Conservation (phyloP, 2,329 filamentous ascomycete genomes). For the Talaromyces funiculosus region DNA sequence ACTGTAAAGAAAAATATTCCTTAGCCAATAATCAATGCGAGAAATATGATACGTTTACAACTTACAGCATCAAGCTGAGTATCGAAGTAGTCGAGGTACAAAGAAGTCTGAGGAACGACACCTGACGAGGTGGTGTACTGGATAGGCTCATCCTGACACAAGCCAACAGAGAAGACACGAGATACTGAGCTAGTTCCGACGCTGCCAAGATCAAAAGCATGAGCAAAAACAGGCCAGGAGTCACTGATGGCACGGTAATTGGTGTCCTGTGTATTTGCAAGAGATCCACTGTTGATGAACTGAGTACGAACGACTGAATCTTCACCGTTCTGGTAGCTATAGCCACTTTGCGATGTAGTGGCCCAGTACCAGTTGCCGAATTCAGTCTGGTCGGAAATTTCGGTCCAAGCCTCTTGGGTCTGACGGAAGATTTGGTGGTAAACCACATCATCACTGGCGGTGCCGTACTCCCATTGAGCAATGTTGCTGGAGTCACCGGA, state of each 20-base stretch:
- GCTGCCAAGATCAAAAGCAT: conserved; percentile 46
- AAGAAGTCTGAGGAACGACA: conserved; percentile 35
- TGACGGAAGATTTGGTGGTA: conserved; percentile 56
- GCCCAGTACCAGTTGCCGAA: conserved; percentile 53
- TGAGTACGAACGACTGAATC: conserved; percentile 43
- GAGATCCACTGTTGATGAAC: conserved; percentile 41
- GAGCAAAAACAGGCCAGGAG: conserved; percentile 50
- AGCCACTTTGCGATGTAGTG: conserved; percentile 35
- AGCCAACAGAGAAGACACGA: conserved; percentile 45
- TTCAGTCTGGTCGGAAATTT: conserved; percentile 44
- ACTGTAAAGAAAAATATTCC: neutral
- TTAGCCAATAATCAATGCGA: neutral
- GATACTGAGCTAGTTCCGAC: conserved; percentile 25
- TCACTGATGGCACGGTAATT: conserved; percentile 47
- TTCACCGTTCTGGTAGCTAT: conserved; percentile 45
- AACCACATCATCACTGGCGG: conserved; percentile 45
- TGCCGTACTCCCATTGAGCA: conserved; percentile 59
- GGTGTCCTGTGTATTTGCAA: conserved; percentile 43
- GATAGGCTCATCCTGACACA: conserved; percentile 45
- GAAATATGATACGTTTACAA: neutral
- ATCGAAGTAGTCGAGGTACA: conserved; percentile 47
- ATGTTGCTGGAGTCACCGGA: conserved; percentile 54
- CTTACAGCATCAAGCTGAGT: conserved; percentile 35
- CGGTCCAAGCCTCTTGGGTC: conserved; percentile 43
- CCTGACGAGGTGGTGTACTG: conserved; percentile 44